Evolutionary conservation across 2,329 filamentous ascomycete species (phyloP).

Genomic region (Aspergillus sp.): DNA sequence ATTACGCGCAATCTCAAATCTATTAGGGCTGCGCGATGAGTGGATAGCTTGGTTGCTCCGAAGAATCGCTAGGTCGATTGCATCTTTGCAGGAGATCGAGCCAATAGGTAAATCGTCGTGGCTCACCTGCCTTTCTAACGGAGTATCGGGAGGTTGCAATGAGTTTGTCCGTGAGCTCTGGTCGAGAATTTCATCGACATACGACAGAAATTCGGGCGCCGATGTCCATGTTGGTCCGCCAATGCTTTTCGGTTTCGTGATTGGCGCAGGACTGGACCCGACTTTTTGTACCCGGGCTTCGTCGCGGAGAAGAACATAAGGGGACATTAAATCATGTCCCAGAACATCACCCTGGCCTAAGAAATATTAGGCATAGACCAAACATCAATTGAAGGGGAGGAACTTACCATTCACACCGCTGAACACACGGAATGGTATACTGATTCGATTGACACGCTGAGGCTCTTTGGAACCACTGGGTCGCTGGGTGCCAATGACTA

Average conservation of each 20-base stretch:
- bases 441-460: constrained; percentile 78
- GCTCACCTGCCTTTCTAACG: constrained; percentile 57
- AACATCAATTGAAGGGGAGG: too few species aligned
- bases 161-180: constrained; percentile 50
- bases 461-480: constrained; percentile 73
- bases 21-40: constrained; percentile 76
- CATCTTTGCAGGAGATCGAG: constrained; percentile 66
- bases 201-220: constrained; percentile 65
- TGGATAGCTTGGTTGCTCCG: constrained; percentile 67
- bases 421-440: constrained; percentile 86
- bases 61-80: constrained; percentile 85
- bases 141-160: constrained; percentile 63
- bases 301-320: constrained; percentile 84
- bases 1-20: constrained; percentile 90
- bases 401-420: constrained; percentile 75
- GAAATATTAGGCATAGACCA: constrained; percentile 14
- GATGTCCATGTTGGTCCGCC: constrained; percentile 42
- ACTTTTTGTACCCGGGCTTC: constrained; percentile 63
- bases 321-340: constrained; percentile 89
- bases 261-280: constrained; percentile 31
- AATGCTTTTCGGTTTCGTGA: constrained; percentile 35
- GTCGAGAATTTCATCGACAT: constrained; percentile 70
- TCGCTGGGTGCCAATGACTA: constrained; percentile 87
- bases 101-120: constrained; percentile 47
- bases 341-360: constrained; percentile 73